Conservation (phyloP, 352 stramenopile species). For the Globisporangium spiculum region DNA sequence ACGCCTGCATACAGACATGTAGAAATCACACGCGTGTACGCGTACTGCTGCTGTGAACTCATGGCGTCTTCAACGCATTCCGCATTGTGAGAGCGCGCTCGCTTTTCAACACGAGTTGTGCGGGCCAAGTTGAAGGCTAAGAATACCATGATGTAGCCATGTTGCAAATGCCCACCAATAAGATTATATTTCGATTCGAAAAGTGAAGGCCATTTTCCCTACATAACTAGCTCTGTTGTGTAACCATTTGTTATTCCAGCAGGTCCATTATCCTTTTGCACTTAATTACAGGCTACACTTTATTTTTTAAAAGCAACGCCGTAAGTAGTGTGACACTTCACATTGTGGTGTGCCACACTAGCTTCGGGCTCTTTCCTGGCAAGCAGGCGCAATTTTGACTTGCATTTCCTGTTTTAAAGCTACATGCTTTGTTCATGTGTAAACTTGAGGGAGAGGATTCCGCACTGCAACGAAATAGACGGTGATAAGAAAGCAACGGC, state of each 20-base stretch:
- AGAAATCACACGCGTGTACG: not conserved
- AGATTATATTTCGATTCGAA: not conserved
- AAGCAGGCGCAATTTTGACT: not conserved
- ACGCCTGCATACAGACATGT: not conserved
- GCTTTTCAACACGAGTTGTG: not conserved
- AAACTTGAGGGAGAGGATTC: not conserved
- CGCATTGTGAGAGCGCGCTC: not conserved
- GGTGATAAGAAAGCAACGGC: not conserved
- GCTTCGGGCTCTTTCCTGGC: too few species aligned
- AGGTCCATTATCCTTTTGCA: too few species aligned
- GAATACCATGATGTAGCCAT: conserved; percentile 3
- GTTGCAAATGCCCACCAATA: not conserved
- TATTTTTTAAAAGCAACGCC: too few species aligned
- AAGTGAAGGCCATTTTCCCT: too few species aligned
- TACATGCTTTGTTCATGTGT: not conserved
- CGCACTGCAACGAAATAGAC: not conserved
- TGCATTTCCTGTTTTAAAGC: not conserved
- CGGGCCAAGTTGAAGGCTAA: not conserved
- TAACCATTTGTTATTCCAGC: too few species aligned
- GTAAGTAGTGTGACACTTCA: too few species aligned
- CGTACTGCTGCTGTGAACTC: not conserved
- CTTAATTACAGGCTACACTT: too few species aligned
- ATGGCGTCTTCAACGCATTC: not conserved
- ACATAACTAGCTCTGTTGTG: too few species aligned
- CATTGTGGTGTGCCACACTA: too few species aligned